A percentile compares a stretch with the other conserved stretches of the same genome.
These are phyloP conservation scores for Paraglomus occultum DNA, from an alignment of 192 early-diverging fungal genomes.

Conservation along the genomic window DNA sequence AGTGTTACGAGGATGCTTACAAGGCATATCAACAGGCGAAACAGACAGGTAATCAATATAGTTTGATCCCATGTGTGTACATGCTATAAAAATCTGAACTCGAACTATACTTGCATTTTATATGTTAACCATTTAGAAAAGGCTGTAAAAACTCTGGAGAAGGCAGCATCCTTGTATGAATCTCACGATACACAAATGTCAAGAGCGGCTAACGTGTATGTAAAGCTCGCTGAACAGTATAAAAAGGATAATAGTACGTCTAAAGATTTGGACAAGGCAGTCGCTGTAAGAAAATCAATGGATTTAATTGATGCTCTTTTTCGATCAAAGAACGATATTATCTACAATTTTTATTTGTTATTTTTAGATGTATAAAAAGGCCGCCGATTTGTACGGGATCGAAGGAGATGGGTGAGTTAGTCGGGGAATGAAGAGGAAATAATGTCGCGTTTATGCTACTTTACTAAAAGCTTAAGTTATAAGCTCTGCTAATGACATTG, in stretches of 20 bases:
- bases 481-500: neutral
- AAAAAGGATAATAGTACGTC: neutral
- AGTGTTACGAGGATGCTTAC: constrained; percentile 43
- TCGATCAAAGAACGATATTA: constrained; percentile 27
- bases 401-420: constrained; percentile 38
- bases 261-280: constrained; percentile 33
- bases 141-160: constrained; percentile 17
- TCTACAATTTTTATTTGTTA: constrained; percentile 17
- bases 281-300: constrained; percentile 32
- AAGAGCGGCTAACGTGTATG: constrained; percentile 24
- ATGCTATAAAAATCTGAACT: neutral
- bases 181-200: neutral
- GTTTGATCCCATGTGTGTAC: too few relatives aligned
- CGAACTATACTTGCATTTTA: neutral
- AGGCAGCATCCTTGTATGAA: constrained; percentile 26
- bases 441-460: neutral
- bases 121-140: constrained; percentile 1
- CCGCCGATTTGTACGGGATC: constrained; percentile 34
- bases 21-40: constrained; percentile 40
- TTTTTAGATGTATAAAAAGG: constrained; percentile 34
- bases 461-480: neutral
- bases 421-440: too few relatives aligned
- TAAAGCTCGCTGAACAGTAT: constrained; percentile 6
- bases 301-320: constrained; percentile 30
- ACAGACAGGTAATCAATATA: constrained; percentile 33